Base-by-base conservation (phyloP, 1,139 yeast genomes). In the Magnusiomyces ingens region DNA sequence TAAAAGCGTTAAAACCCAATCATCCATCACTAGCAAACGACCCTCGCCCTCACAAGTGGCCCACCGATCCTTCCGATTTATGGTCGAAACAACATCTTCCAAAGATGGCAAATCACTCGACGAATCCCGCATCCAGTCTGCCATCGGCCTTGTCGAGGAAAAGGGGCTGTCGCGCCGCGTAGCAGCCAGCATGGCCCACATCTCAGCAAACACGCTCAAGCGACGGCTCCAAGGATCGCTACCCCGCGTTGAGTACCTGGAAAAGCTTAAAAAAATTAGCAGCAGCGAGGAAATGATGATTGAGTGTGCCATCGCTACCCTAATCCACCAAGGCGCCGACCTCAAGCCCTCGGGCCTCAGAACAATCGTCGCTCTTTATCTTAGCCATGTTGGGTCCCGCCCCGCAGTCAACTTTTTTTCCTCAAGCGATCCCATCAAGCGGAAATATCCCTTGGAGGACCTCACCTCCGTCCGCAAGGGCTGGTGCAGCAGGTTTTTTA, bases 161-260 rank as follows among this genome's bases (percentile, higher is more conserved):
- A 50, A 53, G 36, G 49, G 51, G 37, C 49, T 45, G 47, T 51
- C 55, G 4, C 54, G 58, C 17, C 53, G 58, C 13, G 52, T 52
- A 38, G 58, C 58, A 2, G 58, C 58, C 44, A 42, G 52, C 41
- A 52, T 53, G 10, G 52, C 58, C 19, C 54, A 54, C 12, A 55
- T 55, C 35, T 49, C 53, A 12, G 55, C 58, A 21, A 55, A 55
- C 41, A 55, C 58, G 3, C 50, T 55, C 13, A 55, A 55, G 37
- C 52, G 58, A 11, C 37, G 58, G 44, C 56, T 55, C 37, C 52
- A 55, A 32, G 58, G 58, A 18, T 53, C 56, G 40, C 50, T 55
- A 18, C 55, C 58, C 5, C 52, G 58, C 2, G 56, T 50, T 18
- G 58, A 55, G 44, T 55, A 55, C 38, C 46, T 55, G 11, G 58